Evolutionary conservation across 768 basidiomycete species (phyloP).

Genomic region (Kwoniella sp.): DNA sequence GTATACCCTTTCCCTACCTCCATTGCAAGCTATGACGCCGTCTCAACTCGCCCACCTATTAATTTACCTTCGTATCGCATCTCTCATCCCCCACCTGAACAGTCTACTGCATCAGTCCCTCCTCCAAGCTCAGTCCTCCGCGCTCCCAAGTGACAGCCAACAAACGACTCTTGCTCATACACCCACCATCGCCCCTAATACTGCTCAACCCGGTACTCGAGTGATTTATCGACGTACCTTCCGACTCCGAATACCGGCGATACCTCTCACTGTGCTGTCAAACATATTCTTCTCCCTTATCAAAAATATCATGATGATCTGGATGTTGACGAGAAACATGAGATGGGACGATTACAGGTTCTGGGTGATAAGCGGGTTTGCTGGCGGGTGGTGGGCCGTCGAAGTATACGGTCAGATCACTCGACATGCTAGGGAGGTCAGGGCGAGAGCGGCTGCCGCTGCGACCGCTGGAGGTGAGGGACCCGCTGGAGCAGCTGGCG

Average conservation of each 20-base stretch:
- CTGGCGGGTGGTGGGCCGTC: slow-evolving; percentile 38
- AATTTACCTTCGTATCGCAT: slow-evolving; percentile 37
- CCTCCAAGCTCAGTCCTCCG: not conserved
- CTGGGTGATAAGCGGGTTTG: slow-evolving; percentile 38
- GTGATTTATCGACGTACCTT: slow-evolving; percentile 25
- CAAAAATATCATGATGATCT: slow-evolving; percentile 38
- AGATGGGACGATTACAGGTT: slow-evolving; percentile 37
- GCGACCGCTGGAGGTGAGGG: not conserved
- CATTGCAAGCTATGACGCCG: slow-evolving; percentile 18
- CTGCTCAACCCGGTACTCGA: slow-evolving; percentile 6
- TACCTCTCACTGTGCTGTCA: slow-evolving; percentile 21
- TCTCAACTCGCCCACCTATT: slow-evolving; percentile 35
- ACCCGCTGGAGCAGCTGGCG: not conserved
- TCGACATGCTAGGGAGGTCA: slow-evolving; percentile 12
- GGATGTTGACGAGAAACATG: slow-evolving; percentile 47
- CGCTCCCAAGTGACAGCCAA: not conserved
- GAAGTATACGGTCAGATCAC: slow-evolving; percentile 20
- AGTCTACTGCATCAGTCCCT: slow-evolving; percentile 14
- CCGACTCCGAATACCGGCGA: slow-evolving; percentile 18
- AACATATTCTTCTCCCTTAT: slow-evolving; percentile 35
- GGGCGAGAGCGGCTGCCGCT: not conserved
- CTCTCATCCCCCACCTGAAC: slow-evolving; percentile 31
- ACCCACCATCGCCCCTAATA: slow-evolving; percentile 4
- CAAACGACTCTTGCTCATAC: slow-evolving; percentile 9
- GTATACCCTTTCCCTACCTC: slow-evolving; percentile 37